Conservation (phyloP, 1,284 basidiomycete species). For the Phenoliferia sp. region DNA sequence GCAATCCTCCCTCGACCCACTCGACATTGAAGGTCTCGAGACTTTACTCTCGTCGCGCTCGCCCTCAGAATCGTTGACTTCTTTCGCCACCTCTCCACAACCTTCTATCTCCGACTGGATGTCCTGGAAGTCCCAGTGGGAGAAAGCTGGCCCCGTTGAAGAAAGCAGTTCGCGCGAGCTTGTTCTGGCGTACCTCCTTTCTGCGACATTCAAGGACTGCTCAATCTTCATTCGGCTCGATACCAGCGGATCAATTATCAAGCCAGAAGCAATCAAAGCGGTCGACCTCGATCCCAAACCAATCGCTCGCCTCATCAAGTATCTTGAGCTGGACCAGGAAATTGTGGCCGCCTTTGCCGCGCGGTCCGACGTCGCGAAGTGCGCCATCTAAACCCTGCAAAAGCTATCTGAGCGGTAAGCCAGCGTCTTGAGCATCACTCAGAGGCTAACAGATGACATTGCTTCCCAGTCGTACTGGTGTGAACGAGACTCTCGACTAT, state of each 20-base stretch:
- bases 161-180: conserved; percentile 52
- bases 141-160: conserved; percentile 38
- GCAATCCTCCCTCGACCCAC: conserved; percentile 73
- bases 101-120: neutral
- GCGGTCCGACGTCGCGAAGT: no score
- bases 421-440: no score
- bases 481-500: no score
- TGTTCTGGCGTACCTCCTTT: conserved; percentile 70
- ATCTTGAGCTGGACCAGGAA: conserved; percentile 66
- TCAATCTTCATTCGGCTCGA: conserved; percentile 64
- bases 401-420: no score
- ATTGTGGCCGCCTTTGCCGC: conserved; percentile 50
- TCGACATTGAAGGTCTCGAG: conserved; percentile 77
- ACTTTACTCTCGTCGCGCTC: conserved; percentile 10
- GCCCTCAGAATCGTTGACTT: conserved; percentile 25
- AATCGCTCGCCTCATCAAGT: conserved; percentile 60
- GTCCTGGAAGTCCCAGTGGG: conserved; percentile 12
- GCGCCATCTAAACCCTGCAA: no score
- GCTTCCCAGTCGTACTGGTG: no score
- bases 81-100: neutral
- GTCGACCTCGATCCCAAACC: conserved; percentile 86
- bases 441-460: no score
- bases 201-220: conserved; percentile 95
- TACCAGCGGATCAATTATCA: neutral
- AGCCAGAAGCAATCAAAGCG: conserved; percentile 45